These are phyloP conservation scores for Myrmaecium sp. DNA, from an alignment of 2,329 filamentous ascomycete genomes.

Conservation along the genomic window DNA sequence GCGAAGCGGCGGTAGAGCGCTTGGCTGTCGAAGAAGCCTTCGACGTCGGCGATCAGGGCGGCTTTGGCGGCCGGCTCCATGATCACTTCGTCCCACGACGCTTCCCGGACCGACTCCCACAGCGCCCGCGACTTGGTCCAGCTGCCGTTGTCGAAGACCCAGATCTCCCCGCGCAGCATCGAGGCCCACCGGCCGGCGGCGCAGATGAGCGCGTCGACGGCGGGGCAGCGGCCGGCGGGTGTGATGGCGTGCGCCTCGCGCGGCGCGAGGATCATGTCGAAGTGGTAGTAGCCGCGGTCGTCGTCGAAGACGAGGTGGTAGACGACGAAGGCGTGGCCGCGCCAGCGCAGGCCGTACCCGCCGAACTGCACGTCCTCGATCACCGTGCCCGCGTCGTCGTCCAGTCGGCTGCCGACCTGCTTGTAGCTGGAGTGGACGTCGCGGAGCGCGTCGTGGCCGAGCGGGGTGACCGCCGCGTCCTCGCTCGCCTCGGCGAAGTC, in stretches of 20 bases:
- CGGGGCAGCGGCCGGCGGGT: constrained; percentile 1
- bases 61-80: constrained; percentile 49
- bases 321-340: constrained; percentile 25
- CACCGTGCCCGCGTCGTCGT: constrained; percentile 18
- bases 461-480: too few species aligned
- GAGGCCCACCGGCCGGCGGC: constrained; percentile 37
- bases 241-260: too few species aligned
- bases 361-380: constrained; percentile 24
- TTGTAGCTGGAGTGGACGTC: too few species aligned
- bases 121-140: constrained; percentile 49
- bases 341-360: constrained; percentile 29
- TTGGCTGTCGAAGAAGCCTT: constrained; percentile 44
- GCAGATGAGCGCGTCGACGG: constrained; percentile 34
- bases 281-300: too few species aligned
- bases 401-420: too few species aligned
- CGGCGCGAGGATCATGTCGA: too few species aligned
- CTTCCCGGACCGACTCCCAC: constrained; percentile 30
- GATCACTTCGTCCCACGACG: constrained; percentile 50
- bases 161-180: constrained; percentile 45
- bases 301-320: too few species aligned
- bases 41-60: constrained; percentile 44
- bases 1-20: constrained; percentile 42
- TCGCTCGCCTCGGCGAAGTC: too few species aligned
- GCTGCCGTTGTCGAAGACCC: constrained; percentile 45
- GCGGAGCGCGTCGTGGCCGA: too few species aligned